Percentiles rank a stretch among this genome's conserved stretches.
Conservation (phyloP, 441 rosid genomes). For the Populus hybrid region DNA sequence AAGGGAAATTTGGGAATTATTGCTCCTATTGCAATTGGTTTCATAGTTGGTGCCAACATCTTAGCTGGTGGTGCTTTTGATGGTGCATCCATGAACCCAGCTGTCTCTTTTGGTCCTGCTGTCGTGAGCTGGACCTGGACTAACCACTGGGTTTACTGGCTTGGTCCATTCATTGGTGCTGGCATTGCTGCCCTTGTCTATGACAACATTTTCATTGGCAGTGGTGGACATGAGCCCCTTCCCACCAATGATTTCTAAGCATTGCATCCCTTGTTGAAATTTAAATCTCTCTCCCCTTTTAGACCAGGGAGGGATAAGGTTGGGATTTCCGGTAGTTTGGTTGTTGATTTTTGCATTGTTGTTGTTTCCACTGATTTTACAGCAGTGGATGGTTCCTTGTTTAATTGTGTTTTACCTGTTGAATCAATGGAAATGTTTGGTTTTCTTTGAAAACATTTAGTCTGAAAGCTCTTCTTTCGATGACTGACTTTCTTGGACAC, state of each 20-base stretch:
- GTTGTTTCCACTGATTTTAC: conserved; percentile 4
- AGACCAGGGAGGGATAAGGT: conserved; percentile 18
- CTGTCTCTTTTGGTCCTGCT: conserved; percentile 70
- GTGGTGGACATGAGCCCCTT: neutral
- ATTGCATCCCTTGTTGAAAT: conserved; percentile 11
- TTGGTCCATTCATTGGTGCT: conserved; percentile 74
- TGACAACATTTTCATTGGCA: conserved; percentile 8
- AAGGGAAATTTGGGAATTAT: too few species aligned
- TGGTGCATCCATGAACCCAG: too few species aligned
- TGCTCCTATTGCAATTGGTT: too few species aligned
- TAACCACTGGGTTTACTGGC: conserved; percentile 87
- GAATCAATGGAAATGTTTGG: conserved; percentile 7
- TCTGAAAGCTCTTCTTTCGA: neutral
- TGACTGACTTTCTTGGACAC: neutral
- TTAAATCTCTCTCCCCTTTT: conserved; percentile 14
- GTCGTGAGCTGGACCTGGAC: conserved; percentile 81
- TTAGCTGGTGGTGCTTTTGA: too few species aligned
- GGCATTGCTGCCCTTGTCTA: conserved; percentile 14
- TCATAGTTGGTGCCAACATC: too few species aligned
- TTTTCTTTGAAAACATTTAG: neutral
- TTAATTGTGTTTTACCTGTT: neutral
- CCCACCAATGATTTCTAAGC: neutral
- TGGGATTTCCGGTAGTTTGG: conserved; percentile 7
- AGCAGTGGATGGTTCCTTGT: neutral
- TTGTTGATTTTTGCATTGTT: neutral